Evolutionary conservation across 768 basidiomycete genomes (phyloP).

Genomic region (Xerocomus spinulosus): DNA sequence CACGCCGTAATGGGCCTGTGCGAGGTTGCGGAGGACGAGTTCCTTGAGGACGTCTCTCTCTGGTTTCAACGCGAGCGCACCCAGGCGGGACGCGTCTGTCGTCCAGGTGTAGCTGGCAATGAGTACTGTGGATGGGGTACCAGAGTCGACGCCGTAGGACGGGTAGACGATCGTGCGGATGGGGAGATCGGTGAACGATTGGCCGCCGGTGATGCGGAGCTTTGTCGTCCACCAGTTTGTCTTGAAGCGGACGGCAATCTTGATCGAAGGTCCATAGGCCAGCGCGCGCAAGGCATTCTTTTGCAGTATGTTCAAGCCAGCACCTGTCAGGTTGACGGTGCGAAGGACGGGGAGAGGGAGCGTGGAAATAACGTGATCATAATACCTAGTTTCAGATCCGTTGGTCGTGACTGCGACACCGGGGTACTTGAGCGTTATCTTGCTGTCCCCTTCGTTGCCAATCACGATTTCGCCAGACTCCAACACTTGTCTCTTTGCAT

Average conservation of each 20-base stretch:
- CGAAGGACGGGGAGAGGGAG: constrained; percentile 35
- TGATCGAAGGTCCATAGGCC: constrained; percentile 35
- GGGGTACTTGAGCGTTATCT: neutral
- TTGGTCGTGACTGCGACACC: constrained; percentile 7
- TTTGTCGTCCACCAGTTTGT: constrained; percentile 39
- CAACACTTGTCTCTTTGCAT: too few relatives aligned
- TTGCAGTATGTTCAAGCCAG: constrained; percentile 28
- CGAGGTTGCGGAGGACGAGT: constrained; percentile 21
- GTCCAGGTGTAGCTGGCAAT: constrained; percentile 42
- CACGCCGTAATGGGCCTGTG: constrained; percentile 14
- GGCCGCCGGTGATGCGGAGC: constrained; percentile 36
- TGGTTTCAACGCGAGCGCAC: constrained; percentile 27
- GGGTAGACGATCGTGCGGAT: constrained; percentile 42
- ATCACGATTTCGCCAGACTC: too few relatives aligned
- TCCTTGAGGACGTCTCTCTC: constrained; percentile 20
- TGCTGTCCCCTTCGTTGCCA: too few relatives aligned
- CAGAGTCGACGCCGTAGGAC: constrained; percentile 33
- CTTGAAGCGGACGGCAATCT: constrained; percentile 42
- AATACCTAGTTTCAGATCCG: constrained; percentile 14
- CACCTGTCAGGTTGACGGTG: constrained; percentile 30
- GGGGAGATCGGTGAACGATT: constrained; percentile 38
- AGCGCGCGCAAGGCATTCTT: constrained; percentile 36
- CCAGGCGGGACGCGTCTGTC: constrained; percentile 35
- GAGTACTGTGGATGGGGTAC: constrained; percentile 25
- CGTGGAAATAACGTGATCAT: constrained; percentile 40